Evolutionary conservation across 345 rosid species (phyloP), one percentile per base, ranked within the genome.

Genomic region (Abelmoschus esculentus): DNA sequence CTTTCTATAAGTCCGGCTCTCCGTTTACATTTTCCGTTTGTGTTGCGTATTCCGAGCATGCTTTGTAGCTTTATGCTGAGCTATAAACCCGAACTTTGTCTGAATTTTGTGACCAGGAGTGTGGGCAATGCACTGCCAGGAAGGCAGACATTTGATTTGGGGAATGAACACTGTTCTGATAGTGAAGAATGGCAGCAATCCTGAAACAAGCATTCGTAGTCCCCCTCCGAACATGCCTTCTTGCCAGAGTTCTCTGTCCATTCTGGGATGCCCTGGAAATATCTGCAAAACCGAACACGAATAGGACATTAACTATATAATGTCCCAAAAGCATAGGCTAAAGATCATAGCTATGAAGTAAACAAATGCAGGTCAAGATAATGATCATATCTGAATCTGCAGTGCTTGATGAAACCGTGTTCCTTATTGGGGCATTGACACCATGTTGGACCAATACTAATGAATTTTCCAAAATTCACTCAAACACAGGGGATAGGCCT

Each of bases 251-350:
- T 26, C 54, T 14, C 54, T 31, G 8, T 10, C 46, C 47, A 1
- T 67, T 89, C 97, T 0, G 93, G 92, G 58, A 87, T 81, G 47
- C 92, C 90, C 74, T 90, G 96, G 82, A 93, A 93, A 81, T 93
- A 93, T 85, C 98, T 93, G 86, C 79, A 12, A 80, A 14, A 54
- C 63, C 19, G 71, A 12, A 63, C 61, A 76, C 9, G 1, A 32
- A 36, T 29, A 14, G 9, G 42, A n/a, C 19, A 62, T 40, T 18
- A 63, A 38, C 14, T 36, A 61, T n/a, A n/a, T 61, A 38, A 7
- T 14, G 46, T 36, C 47, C 49, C 29, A 10, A 38, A 38, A 64
- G 8, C 17, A 19, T 44, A 64, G 6, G 32, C 18, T 19, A 42
- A 18, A 19, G 4, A 10, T 18, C 34, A 19, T 53, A 42, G 53